Percentiles rank a stretch among this genome's conserved stretches.
Conservation (phyloP, 768 basidiomycete genomes). For the Lentinula raphanica region DNA sequence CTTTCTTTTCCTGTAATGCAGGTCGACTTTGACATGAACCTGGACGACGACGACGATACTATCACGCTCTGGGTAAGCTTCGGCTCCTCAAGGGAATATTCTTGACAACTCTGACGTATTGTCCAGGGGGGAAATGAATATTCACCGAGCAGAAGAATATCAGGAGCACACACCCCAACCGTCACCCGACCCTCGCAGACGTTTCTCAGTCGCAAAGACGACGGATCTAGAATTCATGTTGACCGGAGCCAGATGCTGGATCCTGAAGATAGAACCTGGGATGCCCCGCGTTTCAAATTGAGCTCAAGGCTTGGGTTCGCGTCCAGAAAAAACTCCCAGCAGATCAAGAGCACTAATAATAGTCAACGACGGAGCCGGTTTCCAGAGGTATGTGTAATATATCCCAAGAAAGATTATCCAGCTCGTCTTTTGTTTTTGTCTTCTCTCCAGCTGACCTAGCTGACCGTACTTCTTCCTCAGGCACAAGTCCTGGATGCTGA, state of each 20-base stretch:
- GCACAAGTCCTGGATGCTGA: not conserved
- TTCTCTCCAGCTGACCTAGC: not conserved
- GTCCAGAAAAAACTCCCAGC: not conserved
- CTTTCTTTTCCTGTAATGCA: too few relatives aligned
- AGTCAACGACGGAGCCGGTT: not conserved
- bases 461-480: too few relatives aligned
- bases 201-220: not conserved
- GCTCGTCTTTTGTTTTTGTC: not conserved
- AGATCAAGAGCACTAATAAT: not conserved
- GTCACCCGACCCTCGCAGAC: not conserved
- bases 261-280: conserved; percentile 38
- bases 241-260: conserved; percentile 24
- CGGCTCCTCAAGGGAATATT: not conserved
- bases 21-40: not conserved
- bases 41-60: not conserved
- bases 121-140: not conserved
- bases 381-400: not conserved
- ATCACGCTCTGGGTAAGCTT: not conserved
- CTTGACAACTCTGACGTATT: not conserved
- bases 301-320: not conserved
- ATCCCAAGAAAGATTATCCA: too few relatives aligned
- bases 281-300: not conserved
- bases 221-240: not conserved
- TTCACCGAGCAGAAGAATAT: not conserved
- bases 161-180: not conserved